phyloP scores from a whole-genome alignment of 2,329 filamentous ascomycete genomes.

The Cercospora berteroae region DNA sequence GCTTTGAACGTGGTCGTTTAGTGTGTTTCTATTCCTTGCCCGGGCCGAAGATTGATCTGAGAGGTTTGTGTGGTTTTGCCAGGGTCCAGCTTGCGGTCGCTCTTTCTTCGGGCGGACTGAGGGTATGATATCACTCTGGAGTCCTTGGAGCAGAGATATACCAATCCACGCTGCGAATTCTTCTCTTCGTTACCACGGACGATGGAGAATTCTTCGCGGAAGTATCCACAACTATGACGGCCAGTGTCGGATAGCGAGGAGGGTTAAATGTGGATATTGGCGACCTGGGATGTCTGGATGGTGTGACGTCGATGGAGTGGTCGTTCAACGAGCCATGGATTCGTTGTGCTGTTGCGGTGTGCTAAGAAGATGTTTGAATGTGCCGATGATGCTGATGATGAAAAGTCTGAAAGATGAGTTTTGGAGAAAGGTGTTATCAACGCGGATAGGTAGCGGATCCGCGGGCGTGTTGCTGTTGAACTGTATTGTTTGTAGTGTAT shows the following conservation, averaged over 20 bases:
- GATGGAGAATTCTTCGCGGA: neutral
- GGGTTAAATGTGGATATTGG: neutral
- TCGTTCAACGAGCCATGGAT: neutral
- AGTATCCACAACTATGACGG: conserved; percentile 5
- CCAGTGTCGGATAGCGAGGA: conserved; percentile 8
- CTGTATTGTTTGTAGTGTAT: neutral
- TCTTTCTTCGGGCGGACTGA: conserved; percentile 11
- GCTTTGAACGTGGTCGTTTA: conserved; percentile 2
- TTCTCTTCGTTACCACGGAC: neutral
- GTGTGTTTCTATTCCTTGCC: neutral
- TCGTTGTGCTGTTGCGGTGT: neutral
- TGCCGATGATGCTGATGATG: conserved; percentile 5
- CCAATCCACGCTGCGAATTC: neutral
- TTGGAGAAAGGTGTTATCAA: neutral
- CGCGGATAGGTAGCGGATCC: neutral
- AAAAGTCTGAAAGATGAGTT: conserved; percentile 9
- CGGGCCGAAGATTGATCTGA: conserved; percentile 15
- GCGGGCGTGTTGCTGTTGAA: neutral
- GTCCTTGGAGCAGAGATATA: neutral
- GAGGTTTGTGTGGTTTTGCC: neutral
- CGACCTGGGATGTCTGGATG: neutral
- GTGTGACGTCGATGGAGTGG: conserved; percentile 6
- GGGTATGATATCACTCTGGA: conserved; percentile 11
- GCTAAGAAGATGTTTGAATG: neutral
- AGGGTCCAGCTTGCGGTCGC: conserved; percentile 7